Evolutionary conservation across 345 rosid species (phyloP).

Genomic region (Reutealis trisperma): DNA sequence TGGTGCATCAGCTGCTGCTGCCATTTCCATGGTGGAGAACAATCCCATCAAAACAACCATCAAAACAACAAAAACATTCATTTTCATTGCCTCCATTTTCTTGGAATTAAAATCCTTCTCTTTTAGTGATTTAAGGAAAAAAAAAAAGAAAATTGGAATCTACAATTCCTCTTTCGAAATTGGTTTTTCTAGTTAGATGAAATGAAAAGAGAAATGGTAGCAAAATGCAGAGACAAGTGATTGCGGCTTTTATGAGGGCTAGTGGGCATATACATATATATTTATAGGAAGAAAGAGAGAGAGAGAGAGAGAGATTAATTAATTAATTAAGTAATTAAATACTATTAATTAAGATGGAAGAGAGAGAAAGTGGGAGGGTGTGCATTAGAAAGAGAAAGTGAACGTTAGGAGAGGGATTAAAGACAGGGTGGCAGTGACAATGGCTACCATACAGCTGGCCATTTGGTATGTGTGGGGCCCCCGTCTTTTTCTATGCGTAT

Average conservation of each 20-base stretch:
- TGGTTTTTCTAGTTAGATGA: background rate
- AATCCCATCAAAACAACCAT: slow-evolving; percentile 30
- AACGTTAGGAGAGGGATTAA: background rate
- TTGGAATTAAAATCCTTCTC: no score
- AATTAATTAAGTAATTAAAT: no score
- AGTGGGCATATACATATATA: background rate
- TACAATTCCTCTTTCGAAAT: slow-evolving; percentile 4
- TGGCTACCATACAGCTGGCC: slow-evolving; percentile 23
- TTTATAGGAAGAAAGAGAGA: background rate
- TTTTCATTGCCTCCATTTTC: slow-evolving; percentile 39
- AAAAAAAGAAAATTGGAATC: background rate
- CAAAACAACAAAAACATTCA: slow-evolving; percentile 31
- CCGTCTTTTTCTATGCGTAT: slow-evolving; percentile 4
- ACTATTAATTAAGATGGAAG: no score
- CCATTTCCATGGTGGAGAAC: slow-evolving; percentile 32
- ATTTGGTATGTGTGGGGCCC: background rate
- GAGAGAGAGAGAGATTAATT: no score
- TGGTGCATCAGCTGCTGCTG: slow-evolving; percentile 42
- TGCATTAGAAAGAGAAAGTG: background rate
- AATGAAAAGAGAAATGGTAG: background rate
- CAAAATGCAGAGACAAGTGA: background rate
- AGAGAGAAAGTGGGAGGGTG: background rate
- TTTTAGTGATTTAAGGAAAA: background rate
- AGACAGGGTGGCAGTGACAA: slow-evolving; percentile 22
- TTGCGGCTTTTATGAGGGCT: background rate